Conservation (phyloP, 2,329 filamentous ascomycete genomes). For the Pseudogymnoascus sp. region DNA sequence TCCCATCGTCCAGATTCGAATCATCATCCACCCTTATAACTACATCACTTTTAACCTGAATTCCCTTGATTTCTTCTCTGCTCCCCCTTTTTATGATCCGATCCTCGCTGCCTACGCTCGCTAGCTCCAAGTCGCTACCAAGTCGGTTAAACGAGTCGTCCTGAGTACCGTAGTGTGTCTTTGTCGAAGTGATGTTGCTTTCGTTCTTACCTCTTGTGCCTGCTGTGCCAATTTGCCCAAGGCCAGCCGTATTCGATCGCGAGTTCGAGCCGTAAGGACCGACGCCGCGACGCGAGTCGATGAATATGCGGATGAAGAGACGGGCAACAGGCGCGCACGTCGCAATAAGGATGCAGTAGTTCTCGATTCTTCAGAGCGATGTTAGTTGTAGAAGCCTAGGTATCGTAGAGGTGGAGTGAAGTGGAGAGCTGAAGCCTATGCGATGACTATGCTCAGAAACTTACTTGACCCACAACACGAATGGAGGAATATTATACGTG, state of each 20-base stretch:
- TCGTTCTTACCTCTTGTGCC: neutral
- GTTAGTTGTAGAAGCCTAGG: neutral
- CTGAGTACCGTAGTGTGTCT: neutral
- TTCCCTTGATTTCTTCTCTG: neutral
- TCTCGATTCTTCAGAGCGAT: slow-evolving; percentile 26
- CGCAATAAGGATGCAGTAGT: slow-evolving; percentile 30
- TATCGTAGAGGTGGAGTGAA: neutral
- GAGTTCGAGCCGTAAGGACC: slow-evolving; percentile 9
- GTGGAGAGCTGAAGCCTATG: neutral
- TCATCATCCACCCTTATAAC: neutral
- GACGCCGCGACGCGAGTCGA: slow-evolving; percentile 18
- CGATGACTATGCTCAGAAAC: neutral
- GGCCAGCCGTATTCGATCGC: neutral
- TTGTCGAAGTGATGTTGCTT: neutral
- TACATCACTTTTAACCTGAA: slow-evolving; percentile 2
- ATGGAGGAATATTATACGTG: slow-evolving; percentile 30
- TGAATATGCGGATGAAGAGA: slow-evolving; percentile 26
- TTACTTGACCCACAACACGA: slow-evolving; percentile 32
- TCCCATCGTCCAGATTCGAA: neutral
- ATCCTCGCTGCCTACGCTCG: neutral
- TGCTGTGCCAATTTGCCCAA: neutral
- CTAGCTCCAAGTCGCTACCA: neutral
- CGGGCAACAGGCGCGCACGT: slow-evolving; percentile 29
- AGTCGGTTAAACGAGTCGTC: neutral
- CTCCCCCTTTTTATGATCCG: neutral